phyloP scores from a whole-genome alignment of 768 basidiomycete genomes.

The Russula lepida region DNA sequence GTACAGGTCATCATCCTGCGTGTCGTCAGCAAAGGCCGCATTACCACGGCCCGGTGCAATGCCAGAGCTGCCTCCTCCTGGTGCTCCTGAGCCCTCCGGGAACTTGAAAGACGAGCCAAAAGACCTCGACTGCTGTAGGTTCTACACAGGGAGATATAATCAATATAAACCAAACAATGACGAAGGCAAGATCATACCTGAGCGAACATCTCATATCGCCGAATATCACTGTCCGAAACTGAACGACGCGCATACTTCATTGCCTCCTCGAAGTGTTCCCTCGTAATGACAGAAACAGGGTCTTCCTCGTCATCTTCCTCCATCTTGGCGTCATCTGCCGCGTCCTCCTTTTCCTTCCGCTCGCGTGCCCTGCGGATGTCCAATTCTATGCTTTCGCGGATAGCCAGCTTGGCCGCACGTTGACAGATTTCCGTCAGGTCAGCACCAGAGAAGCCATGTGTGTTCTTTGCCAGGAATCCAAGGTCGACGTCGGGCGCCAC shows the following conservation, averaged over 20 bases:
- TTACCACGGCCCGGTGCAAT: slow-evolving; percentile 44
- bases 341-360: slow-evolving; percentile 73
- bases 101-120: slow-evolving; percentile 98
- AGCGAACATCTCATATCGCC: slow-evolving; percentile 97
- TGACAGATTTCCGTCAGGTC: slow-evolving; percentile 99
- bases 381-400: slow-evolving; percentile 88
- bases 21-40: slow-evolving; percentile 75
- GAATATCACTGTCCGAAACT: slow-evolving; percentile 92
- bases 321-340: slow-evolving; percentile 56
- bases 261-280: slow-evolving; percentile 96
- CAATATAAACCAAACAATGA: background rate
- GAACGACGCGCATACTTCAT: slow-evolving; percentile 97
- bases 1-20: slow-evolving; percentile 86
- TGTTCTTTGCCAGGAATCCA: slow-evolving; percentile 77
- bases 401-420: slow-evolving; percentile 93
- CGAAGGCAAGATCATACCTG: slow-evolving; percentile 43
- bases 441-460: slow-evolving; percentile 98
- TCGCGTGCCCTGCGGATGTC: slow-evolving; percentile 79
- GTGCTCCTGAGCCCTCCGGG: slow-evolving; percentile 53
- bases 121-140: slow-evolving; percentile 82
- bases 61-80: background rate
- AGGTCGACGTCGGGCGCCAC: slow-evolving; percentile 78
- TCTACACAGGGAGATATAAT: slow-evolving; percentile 35
- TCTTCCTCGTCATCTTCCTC: slow-evolving; percentile 73
- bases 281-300: slow-evolving; percentile 83